A percentile compares a stretch with the other conserved stretches of the same genome.
These are phyloP conservation scores for Aspergillus aculeatus DNA, from an alignment of 2,329 filamentous ascomycete genomes.

Conservation along the genomic window DNA sequence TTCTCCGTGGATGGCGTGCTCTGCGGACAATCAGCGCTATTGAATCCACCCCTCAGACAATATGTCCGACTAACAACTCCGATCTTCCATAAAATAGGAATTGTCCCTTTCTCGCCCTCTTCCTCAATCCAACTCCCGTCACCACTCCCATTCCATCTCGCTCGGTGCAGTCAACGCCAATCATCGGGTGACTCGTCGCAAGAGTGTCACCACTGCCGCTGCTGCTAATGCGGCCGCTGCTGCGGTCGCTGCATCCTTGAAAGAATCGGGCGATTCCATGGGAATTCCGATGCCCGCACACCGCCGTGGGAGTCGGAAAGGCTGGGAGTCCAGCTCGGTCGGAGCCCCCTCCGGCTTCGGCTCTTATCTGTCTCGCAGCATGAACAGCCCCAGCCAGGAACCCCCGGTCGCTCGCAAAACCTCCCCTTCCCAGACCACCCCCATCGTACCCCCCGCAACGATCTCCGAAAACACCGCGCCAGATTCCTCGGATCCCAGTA, in stretches of 20 bases:
- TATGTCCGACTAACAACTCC: not conserved
- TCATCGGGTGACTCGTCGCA: constrained; percentile 86
- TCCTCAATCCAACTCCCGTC: constrained; percentile 67
- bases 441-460: not conserved
- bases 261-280: constrained; percentile 60
- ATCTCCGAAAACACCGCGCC: not conserved
- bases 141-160: constrained; percentile 79
- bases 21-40: not conserved
- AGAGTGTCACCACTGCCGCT: constrained; percentile 81
- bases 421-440: constrained; percentile 34
- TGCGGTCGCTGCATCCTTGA: constrained; percentile 63
- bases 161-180: constrained; percentile 73
- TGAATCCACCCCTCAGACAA: not conserved
- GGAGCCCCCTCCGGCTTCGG: constrained; percentile 41
- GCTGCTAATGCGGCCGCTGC: constrained; percentile 68
- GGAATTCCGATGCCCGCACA: constrained; percentile 56
- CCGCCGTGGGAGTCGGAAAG: constrained; percentile 55
- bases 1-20: constrained; percentile 3
- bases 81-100: constrained; percentile 29
- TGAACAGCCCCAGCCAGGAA: constrained; percentile 37
- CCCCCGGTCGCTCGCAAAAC: constrained; percentile 39
- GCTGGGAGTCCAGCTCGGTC: constrained; percentile 64
- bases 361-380: constrained; percentile 43
- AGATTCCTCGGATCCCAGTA: constrained; percentile 46
- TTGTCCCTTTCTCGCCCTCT: constrained; percentile 64